These are phyloP conservation scores for Chenopodium berlandieri DNA, from an alignment of 148 eudicot genomes.

Conservation along the genomic window DNA sequence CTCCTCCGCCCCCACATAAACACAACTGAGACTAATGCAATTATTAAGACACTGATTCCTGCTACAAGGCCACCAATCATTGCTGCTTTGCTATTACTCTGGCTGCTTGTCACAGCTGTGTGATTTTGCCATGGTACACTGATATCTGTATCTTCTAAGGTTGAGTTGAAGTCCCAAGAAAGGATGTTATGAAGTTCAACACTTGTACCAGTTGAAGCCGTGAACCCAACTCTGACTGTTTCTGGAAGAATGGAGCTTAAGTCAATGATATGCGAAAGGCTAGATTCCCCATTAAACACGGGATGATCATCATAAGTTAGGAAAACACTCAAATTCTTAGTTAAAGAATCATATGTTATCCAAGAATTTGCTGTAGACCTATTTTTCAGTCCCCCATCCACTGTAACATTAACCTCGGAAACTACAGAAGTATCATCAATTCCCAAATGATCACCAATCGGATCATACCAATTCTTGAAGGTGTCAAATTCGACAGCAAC, in stretches of 20 bases:
- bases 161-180: constrained; percentile 41
- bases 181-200: constrained; percentile 31
- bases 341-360: constrained; percentile 39
- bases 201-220: constrained; percentile 36
- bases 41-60: constrained; percentile 14
- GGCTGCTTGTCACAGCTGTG: not conserved
- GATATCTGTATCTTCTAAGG: constrained; percentile 1
- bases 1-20: constrained; percentile 20
- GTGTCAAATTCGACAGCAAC: constrained; percentile 53
- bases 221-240: constrained; percentile 39
- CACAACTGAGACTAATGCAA: constrained; percentile 15
- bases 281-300: constrained; percentile 26
- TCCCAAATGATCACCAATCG: constrained; percentile 41
- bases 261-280: constrained; percentile 33
- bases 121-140: not conserved
- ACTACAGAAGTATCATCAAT: constrained; percentile 43
- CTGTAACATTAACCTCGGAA: constrained; percentile 29
- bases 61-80: constrained; percentile 23
- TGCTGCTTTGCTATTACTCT: not conserved
- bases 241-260: constrained; percentile 36
- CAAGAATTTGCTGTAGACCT: constrained; percentile 34
- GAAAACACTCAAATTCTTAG: constrained; percentile 36
- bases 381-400: constrained; percentile 23
- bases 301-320: constrained; percentile 31
- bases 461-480: constrained; percentile 38